Evolutionary conservation across 2,329 filamentous ascomycete species (phyloP).

Genomic region (Cercospora brassicicola): DNA sequence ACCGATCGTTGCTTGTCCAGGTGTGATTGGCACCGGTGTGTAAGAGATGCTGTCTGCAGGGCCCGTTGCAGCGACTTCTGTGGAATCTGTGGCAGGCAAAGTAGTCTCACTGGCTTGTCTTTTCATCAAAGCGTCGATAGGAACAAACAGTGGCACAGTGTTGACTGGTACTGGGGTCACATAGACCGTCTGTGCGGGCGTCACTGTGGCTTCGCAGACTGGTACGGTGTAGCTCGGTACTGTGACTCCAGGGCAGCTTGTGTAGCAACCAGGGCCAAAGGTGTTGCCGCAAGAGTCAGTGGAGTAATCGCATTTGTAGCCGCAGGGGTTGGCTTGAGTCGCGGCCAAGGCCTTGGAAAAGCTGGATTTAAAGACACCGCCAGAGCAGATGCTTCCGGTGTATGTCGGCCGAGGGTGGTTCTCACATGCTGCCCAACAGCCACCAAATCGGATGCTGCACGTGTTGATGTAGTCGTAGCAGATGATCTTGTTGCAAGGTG

Average conservation of each 20-base stretch:
- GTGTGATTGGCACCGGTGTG: not conserved
- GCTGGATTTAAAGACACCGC: slow-evolving; percentile 6
- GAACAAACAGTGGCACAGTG: not conserved
- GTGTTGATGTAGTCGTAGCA: slow-evolving; percentile 33
- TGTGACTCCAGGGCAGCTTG: slow-evolving; percentile 17
- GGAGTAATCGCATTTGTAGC: slow-evolving; percentile 22
- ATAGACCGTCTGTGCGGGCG: not conserved
- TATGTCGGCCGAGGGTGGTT: slow-evolving; percentile 28
- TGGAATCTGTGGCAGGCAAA: not conserved
- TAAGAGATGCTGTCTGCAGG: not conserved
- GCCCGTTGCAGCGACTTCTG: not conserved
- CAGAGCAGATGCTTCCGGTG: slow-evolving; percentile 24
- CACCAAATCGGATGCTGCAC: slow-evolving; percentile 30
- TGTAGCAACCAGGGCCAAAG: slow-evolving; percentile 28
- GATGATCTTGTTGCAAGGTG: slow-evolving; percentile 16
- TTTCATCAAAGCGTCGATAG: slow-evolving; percentile 5
- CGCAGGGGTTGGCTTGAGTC: slow-evolving; percentile 17
- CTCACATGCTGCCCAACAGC: slow-evolving; percentile 29
- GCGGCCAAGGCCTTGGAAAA: slow-evolving; percentile 13
- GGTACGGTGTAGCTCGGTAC: slow-evolving; percentile 23
- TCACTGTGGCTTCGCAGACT: slow-evolving; percentile 9
- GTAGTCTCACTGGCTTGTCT: not conserved
- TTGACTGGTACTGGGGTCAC: slow-evolving; percentile 5
- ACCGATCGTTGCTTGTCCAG: slow-evolving; percentile 2
- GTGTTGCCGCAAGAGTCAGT: slow-evolving; percentile 28